Percentiles rank a stretch among this genome's conserved stretches.
phyloP scores from a whole-genome alignment of 1,284 basidiomycete species.

The Ustilago esculenta region DNA sequence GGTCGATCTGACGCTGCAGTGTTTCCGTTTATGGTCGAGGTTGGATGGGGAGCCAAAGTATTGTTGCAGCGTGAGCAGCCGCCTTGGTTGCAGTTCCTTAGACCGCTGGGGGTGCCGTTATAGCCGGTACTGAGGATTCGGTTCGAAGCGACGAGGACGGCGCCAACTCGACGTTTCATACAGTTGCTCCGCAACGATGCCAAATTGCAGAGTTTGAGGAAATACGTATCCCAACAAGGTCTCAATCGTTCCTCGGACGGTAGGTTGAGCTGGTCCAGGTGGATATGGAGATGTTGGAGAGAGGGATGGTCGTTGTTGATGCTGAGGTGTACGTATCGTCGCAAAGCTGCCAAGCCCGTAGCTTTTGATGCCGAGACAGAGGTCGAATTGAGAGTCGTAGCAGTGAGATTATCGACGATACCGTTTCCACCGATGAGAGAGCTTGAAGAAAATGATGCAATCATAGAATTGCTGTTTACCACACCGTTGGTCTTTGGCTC shows the following conservation, averaged over 20 bases:
- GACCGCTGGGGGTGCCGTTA: slow-evolving; percentile 92
- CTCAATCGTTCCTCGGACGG: slow-evolving; percentile 81
- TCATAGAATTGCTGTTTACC: neutral
- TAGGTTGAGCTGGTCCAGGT: slow-evolving; percentile 79
- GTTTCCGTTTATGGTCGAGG: no score
- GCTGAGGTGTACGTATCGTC: slow-evolving; percentile 71
- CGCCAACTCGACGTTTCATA: slow-evolving; percentile 97
- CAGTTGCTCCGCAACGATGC: slow-evolving; percentile 66
- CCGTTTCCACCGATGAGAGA: slow-evolving; percentile 28
- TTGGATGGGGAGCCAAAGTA: slow-evolving; percentile 1
- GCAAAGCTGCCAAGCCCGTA: slow-evolving; percentile 11
- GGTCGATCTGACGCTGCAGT: no score
- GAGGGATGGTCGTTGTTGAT: slow-evolving; percentile 78
- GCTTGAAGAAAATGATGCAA: slow-evolving; percentile 17
- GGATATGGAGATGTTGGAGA: slow-evolving; percentile 72
- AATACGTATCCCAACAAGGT: slow-evolving; percentile 66
- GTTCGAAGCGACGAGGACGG: slow-evolving; percentile 83
- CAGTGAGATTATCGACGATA: slow-evolving; percentile 12
- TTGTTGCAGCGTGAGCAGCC: slow-evolving; percentile 65
- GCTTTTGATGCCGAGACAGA: slow-evolving; percentile 8
- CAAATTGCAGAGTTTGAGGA: slow-evolving; percentile 64
- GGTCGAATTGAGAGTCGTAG: neutral
- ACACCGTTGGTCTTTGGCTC: neutral
- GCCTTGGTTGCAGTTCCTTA: slow-evolving; percentile 70
- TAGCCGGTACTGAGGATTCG: slow-evolving; percentile 95